Evolutionary conservation across 1,139 yeast species (phyloP).

Genomic region (Citeromyces siamensis): DNA sequence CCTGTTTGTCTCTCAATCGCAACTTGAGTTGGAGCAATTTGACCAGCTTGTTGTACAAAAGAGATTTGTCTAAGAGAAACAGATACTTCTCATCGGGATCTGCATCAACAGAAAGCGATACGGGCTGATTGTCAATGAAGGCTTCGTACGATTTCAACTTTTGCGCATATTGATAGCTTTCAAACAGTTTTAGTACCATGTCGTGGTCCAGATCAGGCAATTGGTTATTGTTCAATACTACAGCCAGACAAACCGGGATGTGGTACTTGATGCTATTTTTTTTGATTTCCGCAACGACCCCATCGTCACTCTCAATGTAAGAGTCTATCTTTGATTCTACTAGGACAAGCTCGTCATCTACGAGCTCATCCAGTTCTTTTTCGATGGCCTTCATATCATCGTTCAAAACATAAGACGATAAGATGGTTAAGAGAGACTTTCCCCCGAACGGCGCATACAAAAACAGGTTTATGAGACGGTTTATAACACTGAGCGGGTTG

Average conservation of each 20-base stretch:
- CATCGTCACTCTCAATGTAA: conserved; percentile 19
- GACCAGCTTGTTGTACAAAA: conserved; percentile 6
- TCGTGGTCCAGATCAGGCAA: conserved; percentile 11
- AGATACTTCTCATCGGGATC: conserved; percentile 4
- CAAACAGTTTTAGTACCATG: conserved; percentile 14
- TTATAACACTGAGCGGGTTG: conserved; percentile 76
- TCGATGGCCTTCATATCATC: conserved; percentile 70
- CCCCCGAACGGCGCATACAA: conserved; percentile 66
- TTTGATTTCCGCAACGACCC: conserved; percentile 20
- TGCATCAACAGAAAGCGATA: conserved; percentile 1
- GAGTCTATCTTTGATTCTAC: conserved; percentile 13
- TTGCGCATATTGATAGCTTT: conserved; percentile 14
- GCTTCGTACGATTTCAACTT: conserved; percentile 8
- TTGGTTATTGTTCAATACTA: conserved; percentile 14
- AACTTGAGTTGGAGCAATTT: conserved; percentile 50
- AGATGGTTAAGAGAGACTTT: conserved; percentile 55
- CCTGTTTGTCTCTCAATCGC: conserved; percentile 62
- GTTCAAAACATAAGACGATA: conserved; percentile 60
- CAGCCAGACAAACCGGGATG: conserved; percentile 21
- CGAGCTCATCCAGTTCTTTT: conserved; percentile 37
- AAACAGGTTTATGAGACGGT: conserved; percentile 64
- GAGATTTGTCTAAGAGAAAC: conserved; percentile 5
- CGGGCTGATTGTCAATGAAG: conserved; percentile 4
- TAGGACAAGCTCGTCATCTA: conserved; percentile 9
- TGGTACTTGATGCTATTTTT: conserved; percentile 21